Evolutionary conservation across 2,329 filamentous ascomycete genomes (phyloP).

Genomic region (Nemania diffusa): DNA sequence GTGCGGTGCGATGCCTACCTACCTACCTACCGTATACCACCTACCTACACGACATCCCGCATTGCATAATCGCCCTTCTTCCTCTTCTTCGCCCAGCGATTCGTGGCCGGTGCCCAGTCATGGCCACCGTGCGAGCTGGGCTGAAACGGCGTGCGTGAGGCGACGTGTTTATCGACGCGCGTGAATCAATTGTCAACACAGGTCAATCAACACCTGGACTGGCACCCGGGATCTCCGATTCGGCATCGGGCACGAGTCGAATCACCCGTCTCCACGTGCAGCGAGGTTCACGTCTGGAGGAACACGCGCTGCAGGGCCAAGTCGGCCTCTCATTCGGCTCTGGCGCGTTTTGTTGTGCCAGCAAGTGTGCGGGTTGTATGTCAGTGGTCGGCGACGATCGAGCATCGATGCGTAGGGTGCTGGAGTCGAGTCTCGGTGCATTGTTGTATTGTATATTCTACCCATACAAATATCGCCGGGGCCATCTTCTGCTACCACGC

Average conservation of each 20-base stretch:
- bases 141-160: constrained; percentile 25
- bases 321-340: constrained; percentile 25
- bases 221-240: constrained; percentile 28
- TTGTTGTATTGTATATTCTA: background rate
- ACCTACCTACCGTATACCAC: no score
- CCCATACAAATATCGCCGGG: constrained; percentile 23
- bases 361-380: constrained; percentile 8
- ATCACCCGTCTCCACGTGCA: constrained; percentile 33
- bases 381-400: constrained; percentile 19
- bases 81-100: background rate
- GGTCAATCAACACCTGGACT: constrained; percentile 7
- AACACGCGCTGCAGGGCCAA: constrained; percentile 28
- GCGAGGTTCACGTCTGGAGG: constrained; percentile 20
- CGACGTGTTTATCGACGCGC: constrained; percentile 27
- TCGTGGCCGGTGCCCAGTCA: constrained; percentile 23
- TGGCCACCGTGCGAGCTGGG: background rate
- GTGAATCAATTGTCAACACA: no score
- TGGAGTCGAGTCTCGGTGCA: constrained; percentile 19
- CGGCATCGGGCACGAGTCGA: constrained; percentile 23
- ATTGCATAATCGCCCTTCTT: constrained; percentile 24
- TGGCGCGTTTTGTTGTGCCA: constrained; percentile 29
- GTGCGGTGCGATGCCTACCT: background rate
- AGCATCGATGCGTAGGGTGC: constrained; percentile 11
- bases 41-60: constrained; percentile 29
- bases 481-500: constrained; percentile 23